Base-by-base conservation (phyloP, 148 eudicot species). In the Bassia scoparia region DNA sequence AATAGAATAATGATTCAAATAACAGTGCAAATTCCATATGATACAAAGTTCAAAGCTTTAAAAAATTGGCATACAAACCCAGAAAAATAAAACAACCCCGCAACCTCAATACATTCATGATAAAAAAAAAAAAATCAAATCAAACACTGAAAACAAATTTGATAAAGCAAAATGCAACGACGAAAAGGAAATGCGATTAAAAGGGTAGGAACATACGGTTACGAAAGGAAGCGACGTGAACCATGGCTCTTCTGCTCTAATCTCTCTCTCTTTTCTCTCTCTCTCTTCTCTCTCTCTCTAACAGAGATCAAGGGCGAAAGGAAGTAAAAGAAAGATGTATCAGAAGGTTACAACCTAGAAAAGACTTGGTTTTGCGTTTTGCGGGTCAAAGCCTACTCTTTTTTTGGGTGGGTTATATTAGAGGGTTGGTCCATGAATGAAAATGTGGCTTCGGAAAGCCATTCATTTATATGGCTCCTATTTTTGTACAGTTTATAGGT, bases 141-240 rank as follows among this genome's bases (percentile, higher is more conserved):
- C 15, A 62, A 66, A 24, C 20, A 2, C 0, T 30, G 0, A 3
- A 27, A 49, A 10, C 15, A 30, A 49, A 0, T 10, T 33, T 13
- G 38, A 37, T 16, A 6, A 30, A 30, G 18, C 14, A 68, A 12
- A n/a, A 1, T 37, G 0, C 26, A 38, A 44, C 26, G 48, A 24
- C 29, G 38, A 50, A 29, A 24, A 44, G 38, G n/a, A 37, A 70
- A 14, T 41, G 46, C 46, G 46, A 41, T 41, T 3, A 41, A 41
- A 41, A 41, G 46, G 12, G 46, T 41, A 68, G 60, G 60, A 27
- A 16, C 80, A 18, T 84, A 86, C 89, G 84, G 74, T 86, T 83
- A 66, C 89, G 83, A 33, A 81, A 84, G 61, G 71, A 75, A 43
- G 50, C 23, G 56, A 86, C 89, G 84, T 86, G 89, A 59, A 86